Evolutionary conservation across 2,329 filamentous ascomycete species (phyloP), one percentile per base, ranked within the genome.

Genomic region (Alternaria arbusti): DNA sequence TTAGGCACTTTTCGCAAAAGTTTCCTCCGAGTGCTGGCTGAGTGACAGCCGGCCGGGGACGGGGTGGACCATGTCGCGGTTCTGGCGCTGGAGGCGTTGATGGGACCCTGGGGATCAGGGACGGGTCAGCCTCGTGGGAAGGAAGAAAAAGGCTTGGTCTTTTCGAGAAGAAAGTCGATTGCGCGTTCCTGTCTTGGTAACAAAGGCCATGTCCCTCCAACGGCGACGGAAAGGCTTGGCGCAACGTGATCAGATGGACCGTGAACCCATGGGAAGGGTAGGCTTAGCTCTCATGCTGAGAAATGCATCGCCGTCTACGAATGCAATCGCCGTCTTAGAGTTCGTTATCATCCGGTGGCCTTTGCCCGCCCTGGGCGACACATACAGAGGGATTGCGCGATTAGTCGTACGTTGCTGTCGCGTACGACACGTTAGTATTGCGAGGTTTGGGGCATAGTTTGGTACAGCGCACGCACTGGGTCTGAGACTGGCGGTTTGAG

Each of bases 1-100:
- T 55, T 63, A 59, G 60, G 49, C 49, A 49, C 49, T 50, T 54
- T 57, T 59, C 60, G 60, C 60, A 55, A 54, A 59, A 63, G 56
- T 59, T 63, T 59, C 60, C 60, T 59, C 56, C 57, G 60, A 63
- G 25, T 46, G 44, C 54, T 59, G 50, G 44, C 54, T 59, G 50
- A 63, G 44, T 63, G 60, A 59, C 60, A 63, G 56, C 46, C 50
- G 55, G 45, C 43, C 28, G 54, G 57, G 43, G 49, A 46, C 50
- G 45, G 36, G 45, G 45, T 43, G 54, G 54, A 43, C 57, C 57
- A 54, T 59, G 54, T 51, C 36, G 52, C 44, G 59, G 45, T 49
- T 30, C 44, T 54, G 60, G 56, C 47, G 55, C 57, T 54, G 54
- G 55, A 52, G 40, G 44, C 32, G 54, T 59, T 50, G 30, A 58